A percentile compares a stretch with the other conserved stretches of the same genome.
These are phyloP conservation scores for Cordyceps tenuipes DNA, from an alignment of 2,329 filamentous ascomycete genomes.

Conservation along the genomic window DNA sequence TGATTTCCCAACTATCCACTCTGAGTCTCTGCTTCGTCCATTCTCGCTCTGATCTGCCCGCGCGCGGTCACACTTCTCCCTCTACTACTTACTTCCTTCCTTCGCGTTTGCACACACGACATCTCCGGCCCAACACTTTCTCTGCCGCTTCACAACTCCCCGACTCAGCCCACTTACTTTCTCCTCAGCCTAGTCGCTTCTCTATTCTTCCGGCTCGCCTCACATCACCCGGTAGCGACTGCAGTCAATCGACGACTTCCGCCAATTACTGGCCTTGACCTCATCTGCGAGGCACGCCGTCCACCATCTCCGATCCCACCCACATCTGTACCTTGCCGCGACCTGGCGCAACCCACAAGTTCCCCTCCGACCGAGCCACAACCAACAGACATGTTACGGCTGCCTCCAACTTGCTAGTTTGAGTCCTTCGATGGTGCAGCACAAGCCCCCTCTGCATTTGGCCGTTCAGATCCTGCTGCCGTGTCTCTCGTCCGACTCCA, in stretches of 20 bases:
- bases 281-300: not conserved
- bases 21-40: not conserved
- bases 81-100: not conserved
- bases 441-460: not conserved
- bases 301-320: conserved; percentile 4
- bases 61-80: not conserved
- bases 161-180: not conserved
- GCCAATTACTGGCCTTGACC: not conserved
- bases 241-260: not conserved
- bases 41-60: not conserved
- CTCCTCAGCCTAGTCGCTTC: not conserved
- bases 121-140: not conserved
- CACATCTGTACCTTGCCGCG: not conserved
- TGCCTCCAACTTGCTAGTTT: conserved; percentile 3
- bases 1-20: not conserved
- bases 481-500: not conserved
- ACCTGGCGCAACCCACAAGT: not conserved
- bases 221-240: no score
- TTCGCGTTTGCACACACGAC: not conserved
- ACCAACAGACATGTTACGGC: conserved; percentile 8
- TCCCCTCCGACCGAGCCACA: not conserved
- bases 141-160: not conserved
- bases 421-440: not conserved
- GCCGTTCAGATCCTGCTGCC: not conserved
- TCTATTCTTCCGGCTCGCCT: not conserved